Evolutionary conservation across 305 asterid genomes (phyloP), one percentile per base, ranked within the genome.

Genomic region (Euphrasia arctica): DNA sequence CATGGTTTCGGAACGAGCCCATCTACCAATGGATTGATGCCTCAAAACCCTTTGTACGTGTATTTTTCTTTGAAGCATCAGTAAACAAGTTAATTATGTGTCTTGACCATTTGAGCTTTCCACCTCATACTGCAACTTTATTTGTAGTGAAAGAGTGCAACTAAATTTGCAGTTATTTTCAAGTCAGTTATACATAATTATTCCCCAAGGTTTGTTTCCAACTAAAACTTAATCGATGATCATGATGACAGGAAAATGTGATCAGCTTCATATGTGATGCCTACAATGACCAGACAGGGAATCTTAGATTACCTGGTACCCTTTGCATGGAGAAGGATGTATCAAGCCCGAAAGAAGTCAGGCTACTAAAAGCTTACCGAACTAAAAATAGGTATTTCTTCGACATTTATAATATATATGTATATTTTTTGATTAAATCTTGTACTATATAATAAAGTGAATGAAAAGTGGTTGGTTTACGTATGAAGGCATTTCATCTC

Each of bases 11-110:
- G 49, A 93, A 90, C 22, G 97, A 93, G 73, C 89, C 87, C 67
- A 80, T 88, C 68, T 93, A 93, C 83, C 90, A 83, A 54, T 90
- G 99, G 99, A 83, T 93, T 63, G 86, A 90, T 83, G 99, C 97
- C 65, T 86, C 96, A 25, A 82, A 80, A 70, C 92, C 97, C 60
- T 60, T 90, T 90, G 98, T 92, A 86, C 49, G 82, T 65, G 18
- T 58, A 55, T 57, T 63, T 28, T 58, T 36, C n/a, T 5, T 55
- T 31, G 3, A 22, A 9, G 29, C 72, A 58, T 49, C 54, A 45
- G 15, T 4, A 25, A 9, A 18, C 22, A 25, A 22, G 1, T 54
- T 4, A 11, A 9, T 54, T 54, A 54, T 25, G 27, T 57, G 62
- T 29, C 47, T 28, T 57, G 25, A 5, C 27, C 27, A 25, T 3